phyloP scores from a whole-genome alignment of 2,329 filamentous ascomycete species.

The Pseudogymnoascus sp. region DNA sequence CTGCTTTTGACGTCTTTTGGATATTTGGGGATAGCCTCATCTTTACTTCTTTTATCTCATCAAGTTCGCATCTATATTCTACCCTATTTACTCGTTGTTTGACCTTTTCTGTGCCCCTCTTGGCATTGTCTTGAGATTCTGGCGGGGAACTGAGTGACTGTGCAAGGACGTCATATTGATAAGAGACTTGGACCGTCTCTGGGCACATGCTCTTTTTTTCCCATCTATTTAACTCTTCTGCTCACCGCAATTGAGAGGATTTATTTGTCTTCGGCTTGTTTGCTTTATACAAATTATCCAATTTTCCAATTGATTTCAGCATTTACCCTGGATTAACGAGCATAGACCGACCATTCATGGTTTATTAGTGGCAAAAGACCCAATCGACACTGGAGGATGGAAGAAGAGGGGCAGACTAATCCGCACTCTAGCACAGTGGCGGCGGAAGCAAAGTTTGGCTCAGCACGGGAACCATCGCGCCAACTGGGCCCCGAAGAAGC shows the following conservation, averaged over 20 bases:
- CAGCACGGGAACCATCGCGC: background rate
- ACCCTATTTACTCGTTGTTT: background rate
- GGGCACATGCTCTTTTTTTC: constrained; percentile 6
- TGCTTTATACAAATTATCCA: background rate
- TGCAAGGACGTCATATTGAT: constrained; percentile 5
- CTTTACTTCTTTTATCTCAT: background rate
- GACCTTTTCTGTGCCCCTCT: background rate
- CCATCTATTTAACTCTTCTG: background rate
- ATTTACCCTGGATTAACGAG: background rate
- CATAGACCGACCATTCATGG: background rate
- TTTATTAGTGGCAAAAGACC: constrained; percentile 2
- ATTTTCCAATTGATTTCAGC: background rate
- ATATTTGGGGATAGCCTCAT: background rate
- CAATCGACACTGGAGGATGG: background rate
- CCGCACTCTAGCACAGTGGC: constrained; percentile 1
- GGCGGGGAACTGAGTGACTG: background rate
- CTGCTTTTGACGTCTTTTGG: background rate
- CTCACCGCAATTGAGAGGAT: background rate
- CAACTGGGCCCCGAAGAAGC: background rate
- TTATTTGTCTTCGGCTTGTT: background rate
- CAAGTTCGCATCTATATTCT: background rate
- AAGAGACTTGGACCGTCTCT: background rate
- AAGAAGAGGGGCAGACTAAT: constrained; percentile 7
- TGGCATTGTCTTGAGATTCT: background rate
- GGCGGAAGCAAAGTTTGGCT: constrained; percentile 7